Percentiles rank a stretch among this genome's conserved stretches.
phyloP scores from a whole-genome alignment of 75 land plant species.

The Picea glauca region DNA sequence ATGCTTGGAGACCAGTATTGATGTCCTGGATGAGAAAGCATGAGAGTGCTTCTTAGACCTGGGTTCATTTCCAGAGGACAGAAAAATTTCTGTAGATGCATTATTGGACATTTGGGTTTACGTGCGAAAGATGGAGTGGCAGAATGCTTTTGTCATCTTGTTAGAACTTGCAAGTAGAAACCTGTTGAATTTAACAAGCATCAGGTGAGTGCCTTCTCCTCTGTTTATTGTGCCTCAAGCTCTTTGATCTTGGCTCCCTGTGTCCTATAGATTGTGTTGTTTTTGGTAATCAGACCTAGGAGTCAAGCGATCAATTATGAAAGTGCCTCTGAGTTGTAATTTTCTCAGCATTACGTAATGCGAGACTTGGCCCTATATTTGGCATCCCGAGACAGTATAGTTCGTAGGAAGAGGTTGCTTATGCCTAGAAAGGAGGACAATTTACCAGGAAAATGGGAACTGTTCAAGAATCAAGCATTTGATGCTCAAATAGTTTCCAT shows the following conservation, averaged over 20 bases:
- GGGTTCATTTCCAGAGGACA: constrained; percentile 56
- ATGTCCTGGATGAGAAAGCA: constrained; percentile 16
- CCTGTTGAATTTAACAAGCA: constrained; percentile 43
- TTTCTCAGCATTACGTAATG: constrained; percentile 50
- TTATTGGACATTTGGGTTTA: constrained; percentile 59
- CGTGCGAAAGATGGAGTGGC: constrained; percentile 37
- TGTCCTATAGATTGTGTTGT: not conserved
- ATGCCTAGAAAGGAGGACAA: constrained; percentile 46
- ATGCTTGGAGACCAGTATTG: constrained; percentile 41
- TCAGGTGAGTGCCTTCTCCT: not conserved
- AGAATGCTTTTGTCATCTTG: constrained; percentile 52
- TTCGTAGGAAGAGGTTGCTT: constrained; percentile 31
- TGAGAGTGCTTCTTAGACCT: constrained; percentile 61
- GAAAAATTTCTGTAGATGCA: constrained; percentile 44
- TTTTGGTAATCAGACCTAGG: not conserved
- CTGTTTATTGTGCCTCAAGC: too few relatives aligned
- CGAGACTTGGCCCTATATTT: constrained; percentile 56
- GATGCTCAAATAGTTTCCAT: constrained; percentile 54
- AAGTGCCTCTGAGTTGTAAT: constrained; percentile 34
- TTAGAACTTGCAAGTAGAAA: constrained; percentile 48
- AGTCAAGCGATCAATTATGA: constrained; percentile 11
- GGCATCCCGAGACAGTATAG: constrained; percentile 15
- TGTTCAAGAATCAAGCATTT: constrained; percentile 34
- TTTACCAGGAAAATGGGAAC: constrained; percentile 55
- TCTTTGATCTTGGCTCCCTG: not conserved